Percentiles rank a stretch among this genome's conserved stretches.
Conservation (phyloP, 2,329 filamentous ascomycete genomes). For the Alternaria sp. region DNA sequence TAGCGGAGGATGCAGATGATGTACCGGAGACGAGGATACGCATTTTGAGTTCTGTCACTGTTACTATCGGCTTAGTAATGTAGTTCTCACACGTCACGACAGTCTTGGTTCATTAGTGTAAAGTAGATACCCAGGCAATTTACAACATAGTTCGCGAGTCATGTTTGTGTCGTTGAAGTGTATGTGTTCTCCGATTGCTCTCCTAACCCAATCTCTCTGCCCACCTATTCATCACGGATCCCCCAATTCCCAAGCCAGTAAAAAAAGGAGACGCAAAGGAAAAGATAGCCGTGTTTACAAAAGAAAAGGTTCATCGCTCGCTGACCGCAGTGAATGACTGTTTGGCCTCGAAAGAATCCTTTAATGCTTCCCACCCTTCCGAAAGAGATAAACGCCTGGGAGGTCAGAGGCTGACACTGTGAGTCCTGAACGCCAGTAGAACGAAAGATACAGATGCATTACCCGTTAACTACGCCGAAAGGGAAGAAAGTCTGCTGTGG, state of each 20-base stretch:
- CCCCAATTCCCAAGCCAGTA: constrained; percentile 13
- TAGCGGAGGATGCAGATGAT: constrained; percentile 32
- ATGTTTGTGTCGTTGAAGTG: constrained; percentile 47
- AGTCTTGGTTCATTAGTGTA: neutral
- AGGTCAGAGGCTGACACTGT: neutral
- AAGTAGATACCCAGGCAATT: neutral
- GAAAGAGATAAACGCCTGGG: neutral
- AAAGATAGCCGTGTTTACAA: constrained; percentile 21
- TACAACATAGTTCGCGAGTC: neutral
- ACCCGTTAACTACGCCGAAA: neutral
- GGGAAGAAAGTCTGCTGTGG: neutral
- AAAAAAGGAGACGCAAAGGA: constrained; percentile 6
- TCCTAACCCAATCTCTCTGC: neutral
- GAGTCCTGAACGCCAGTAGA: neutral
- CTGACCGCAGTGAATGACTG: constrained; percentile 28
- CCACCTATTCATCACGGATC: constrained; percentile 9
- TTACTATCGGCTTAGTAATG: constrained; percentile 39
- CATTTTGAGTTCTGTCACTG: constrained; percentile 40
- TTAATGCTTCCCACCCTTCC: neutral
- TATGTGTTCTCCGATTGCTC: constrained; percentile 7
- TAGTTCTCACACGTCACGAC: neutral
- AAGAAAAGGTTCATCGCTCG: constrained; percentile 26
- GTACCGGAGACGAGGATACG: constrained; percentile 52
- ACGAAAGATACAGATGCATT: neutral
- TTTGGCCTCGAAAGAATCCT: neutral